phyloP scores from a whole-genome alignment of 2,329 filamentous ascomycete species.

The Aureobasidium subglaciale region DNA sequence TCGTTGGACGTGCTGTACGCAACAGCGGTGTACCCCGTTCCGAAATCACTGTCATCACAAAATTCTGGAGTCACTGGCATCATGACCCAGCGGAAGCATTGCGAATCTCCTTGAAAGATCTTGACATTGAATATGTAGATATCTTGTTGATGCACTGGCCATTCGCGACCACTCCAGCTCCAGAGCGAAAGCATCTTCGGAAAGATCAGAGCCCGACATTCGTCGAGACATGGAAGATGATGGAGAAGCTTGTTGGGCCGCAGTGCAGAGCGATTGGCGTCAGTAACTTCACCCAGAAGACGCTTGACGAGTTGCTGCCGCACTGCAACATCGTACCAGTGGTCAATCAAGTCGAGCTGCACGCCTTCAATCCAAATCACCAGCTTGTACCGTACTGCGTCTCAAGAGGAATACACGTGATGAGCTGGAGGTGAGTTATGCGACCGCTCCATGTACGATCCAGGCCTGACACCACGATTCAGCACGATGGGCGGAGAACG shows the following conservation, averaged over 20 bases:
- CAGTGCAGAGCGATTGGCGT: conserved; percentile 26
- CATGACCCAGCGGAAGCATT: not conserved
- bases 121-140: conserved; percentile 34
- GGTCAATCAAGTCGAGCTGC: conserved; percentile 27
- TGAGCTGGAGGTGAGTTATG: conserved; percentile 51
- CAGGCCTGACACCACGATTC: not conserved
- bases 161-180: conserved; percentile 9
- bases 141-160: conserved; percentile 40
- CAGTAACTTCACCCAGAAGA: conserved; percentile 26
- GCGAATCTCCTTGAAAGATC: not conserved
- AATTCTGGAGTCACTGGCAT: conserved; percentile 3
- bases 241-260: conserved; percentile 24
- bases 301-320: conserved; percentile 23
- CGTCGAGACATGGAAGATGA: conserved; percentile 23
- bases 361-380: conserved; percentile 20
- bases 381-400: conserved; percentile 37
- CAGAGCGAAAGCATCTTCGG: not conserved
- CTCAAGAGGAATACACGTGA: conserved; percentile 58
- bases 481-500: not conserved
- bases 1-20: not conserved
- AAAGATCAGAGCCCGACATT: conserved; percentile 15
- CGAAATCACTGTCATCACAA: conserved; percentile 5
- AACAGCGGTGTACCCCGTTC: not conserved
- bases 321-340: conserved; percentile 20
- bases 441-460: conserved; percentile 17